Conservation (phyloP, 352 stramenopile species). For the Plasmopara viticola region DNA sequence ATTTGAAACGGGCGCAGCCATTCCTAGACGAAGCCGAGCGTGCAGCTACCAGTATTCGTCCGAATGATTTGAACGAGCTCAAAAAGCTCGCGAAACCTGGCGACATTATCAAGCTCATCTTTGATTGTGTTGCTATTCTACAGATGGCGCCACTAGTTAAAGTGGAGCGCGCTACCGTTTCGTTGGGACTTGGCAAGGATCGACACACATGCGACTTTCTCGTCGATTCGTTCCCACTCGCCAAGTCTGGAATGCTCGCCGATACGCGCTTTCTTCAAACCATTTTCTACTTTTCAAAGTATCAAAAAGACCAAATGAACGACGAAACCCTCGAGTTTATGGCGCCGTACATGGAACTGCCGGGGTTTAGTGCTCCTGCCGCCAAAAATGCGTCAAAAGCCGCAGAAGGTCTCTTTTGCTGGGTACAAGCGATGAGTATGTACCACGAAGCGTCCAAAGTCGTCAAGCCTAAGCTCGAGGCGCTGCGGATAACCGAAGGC, state of each 20-base stretch:
- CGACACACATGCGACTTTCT: conserved; percentile 84
- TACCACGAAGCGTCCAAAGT: conserved; percentile 90
- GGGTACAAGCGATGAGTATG: conserved; percentile 87
- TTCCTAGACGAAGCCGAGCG: conserved; percentile 87
- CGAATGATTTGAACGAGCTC: conserved; percentile 88
- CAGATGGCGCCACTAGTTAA: conserved; percentile 82
- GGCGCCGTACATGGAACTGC: conserved; percentile 84
- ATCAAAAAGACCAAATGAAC: conserved; percentile 91
- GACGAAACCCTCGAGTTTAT: conserved; percentile 92
- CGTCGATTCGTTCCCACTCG: conserved; percentile 81
- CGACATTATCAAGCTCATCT: conserved; percentile 91
- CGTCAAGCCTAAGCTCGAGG: conserved; percentile 91
- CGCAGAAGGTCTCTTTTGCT: conserved; percentile 87
- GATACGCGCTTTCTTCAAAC: conserved; percentile 86
- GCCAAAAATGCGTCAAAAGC: conserved; percentile 88
- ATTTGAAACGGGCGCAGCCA: conserved; percentile 85
- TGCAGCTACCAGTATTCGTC: conserved; percentile 82
- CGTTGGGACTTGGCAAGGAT: conserved; percentile 76
- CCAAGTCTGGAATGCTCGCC: conserved; percentile 78
- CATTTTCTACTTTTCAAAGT: conserved; percentile 88
- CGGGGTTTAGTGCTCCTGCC: conserved; percentile 70
- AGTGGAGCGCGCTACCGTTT: conserved; percentile 51
- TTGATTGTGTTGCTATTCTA: conserved; percentile 87
- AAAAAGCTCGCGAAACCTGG: conserved; percentile 88
- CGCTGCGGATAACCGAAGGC: conserved; percentile 82